phyloP scores from a whole-genome alignment of 257 asterid genomes.

The Buddleja alternifolia region DNA sequence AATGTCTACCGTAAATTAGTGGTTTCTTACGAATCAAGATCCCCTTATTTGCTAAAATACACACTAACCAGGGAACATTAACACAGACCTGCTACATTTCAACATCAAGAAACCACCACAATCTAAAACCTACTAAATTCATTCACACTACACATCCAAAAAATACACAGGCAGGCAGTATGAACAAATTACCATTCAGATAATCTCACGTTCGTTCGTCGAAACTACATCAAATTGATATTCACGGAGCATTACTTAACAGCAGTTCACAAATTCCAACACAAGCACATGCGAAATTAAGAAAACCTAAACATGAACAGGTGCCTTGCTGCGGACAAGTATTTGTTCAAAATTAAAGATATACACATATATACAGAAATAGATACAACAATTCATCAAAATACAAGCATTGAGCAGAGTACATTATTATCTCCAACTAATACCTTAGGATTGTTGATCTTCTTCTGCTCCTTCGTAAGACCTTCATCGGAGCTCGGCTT shows the following conservation, averaged over 20 bases:
- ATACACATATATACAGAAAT: not conserved
- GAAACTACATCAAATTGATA: not conserved
- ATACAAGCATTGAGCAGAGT: not conserved
- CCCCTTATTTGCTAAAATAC: constrained; percentile 2
- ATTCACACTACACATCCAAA: not conserved
- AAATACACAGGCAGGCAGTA: too few species aligned
- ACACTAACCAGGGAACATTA: too few species aligned
- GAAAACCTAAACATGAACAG: not conserved
- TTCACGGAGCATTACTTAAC: not conserved
- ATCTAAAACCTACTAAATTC: not conserved
- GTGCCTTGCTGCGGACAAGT: not conserved
- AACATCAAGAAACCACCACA: not conserved
- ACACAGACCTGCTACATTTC: not conserved
- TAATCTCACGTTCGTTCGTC: not conserved
- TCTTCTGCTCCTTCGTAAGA: constrained; percentile 56
- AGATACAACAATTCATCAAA: not conserved
- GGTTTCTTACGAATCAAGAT: not conserved
- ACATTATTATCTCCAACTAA: not conserved
- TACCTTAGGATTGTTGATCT: constrained; percentile 66
- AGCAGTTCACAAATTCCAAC: not conserved
- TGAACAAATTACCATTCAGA: too few species aligned
- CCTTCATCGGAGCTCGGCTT: constrained; percentile 39
- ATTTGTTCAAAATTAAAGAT: not conserved
- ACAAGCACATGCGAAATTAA: not conserved
- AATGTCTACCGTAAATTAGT: not conserved